Evolutionary conservation across 164 flowering plant genomes (phyloP).

Genomic region (Cinnamomum micranthum): DNA sequence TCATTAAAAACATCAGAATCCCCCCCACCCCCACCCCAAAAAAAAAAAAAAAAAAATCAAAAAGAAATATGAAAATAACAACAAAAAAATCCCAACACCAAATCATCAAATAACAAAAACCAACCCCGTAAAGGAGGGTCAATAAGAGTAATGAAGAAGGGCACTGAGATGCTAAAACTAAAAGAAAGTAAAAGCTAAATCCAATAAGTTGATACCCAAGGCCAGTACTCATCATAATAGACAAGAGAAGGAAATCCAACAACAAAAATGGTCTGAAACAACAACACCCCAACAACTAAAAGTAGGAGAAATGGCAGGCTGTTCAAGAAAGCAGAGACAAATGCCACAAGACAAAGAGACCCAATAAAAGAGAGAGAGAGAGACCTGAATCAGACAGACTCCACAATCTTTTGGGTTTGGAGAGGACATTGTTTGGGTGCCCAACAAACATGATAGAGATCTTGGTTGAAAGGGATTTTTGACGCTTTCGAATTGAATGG

Average conservation of each 20-base stretch:
- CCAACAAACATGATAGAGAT: not conserved
- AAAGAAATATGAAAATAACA: too few species aligned
- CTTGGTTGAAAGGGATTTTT: not conserved
- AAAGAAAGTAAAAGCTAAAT: too few species aligned
- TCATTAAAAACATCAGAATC: too few species aligned
- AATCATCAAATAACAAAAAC: too few species aligned
- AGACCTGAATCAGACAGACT: not conserved
- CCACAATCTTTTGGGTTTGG: not conserved
- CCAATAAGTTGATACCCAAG: too few species aligned
- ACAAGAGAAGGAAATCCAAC: not conserved
- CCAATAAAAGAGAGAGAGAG: not conserved
- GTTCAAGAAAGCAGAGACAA: not conserved
- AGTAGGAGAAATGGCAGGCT: not conserved
- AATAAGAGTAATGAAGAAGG: too few species aligned
- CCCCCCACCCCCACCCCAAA: too few species aligned
- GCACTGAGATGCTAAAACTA: too few species aligned
- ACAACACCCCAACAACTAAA: not conserved
- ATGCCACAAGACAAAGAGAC: not conserved
- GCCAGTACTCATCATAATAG: not conserved
- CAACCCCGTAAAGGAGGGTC: too few species aligned
- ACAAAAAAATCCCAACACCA: too few species aligned
- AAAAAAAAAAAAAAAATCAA: too few species aligned
- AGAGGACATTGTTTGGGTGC: not conserved
- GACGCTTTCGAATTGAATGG: not conserved
- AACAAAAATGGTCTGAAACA: not conserved